These are phyloP conservation scores for Parietichytrium sp. DNA, from an alignment of 108 stramenopile genomes.

Conservation along the genomic window DNA sequence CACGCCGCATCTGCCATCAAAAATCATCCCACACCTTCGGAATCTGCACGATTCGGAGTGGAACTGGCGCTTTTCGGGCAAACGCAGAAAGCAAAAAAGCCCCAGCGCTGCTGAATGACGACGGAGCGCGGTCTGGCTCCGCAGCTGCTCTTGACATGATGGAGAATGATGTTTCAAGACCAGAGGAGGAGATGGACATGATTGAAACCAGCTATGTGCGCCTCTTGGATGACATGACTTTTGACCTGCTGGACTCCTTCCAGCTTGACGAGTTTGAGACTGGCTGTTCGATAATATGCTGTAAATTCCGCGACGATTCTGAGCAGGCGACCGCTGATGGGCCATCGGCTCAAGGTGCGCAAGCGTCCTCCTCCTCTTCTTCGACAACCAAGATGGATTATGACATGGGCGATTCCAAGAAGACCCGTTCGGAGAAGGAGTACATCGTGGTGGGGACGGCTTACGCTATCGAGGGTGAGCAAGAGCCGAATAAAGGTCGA, in stretches of 20 bases:
- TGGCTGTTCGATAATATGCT: not conserved
- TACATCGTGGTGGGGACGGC: conserved; percentile 87
- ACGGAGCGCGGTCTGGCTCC: not conserved
- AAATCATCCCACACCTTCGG: conserved; percentile 43
- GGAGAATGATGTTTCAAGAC: not conserved
- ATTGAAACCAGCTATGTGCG: conserved; percentile 41
- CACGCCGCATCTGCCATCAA: conserved; percentile 80
- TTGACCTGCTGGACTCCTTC: conserved; percentile 32
- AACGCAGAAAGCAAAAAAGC: not conserved
- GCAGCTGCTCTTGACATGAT: not conserved
- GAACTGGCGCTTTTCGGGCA: not conserved
- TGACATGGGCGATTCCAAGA: not conserved
- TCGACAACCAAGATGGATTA: not conserved
- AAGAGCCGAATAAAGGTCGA: conserved; percentile 84
- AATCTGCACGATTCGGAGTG: conserved; percentile 26
- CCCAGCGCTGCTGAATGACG: too few relatives aligned
- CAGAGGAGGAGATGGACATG: not conserved
- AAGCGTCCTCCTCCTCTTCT: not conserved
- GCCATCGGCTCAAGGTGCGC: not conserved
- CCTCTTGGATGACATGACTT: conserved; percentile 40
- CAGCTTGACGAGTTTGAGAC: conserved; percentile 42
- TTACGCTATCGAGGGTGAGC: conserved; percentile 80
- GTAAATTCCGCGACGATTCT: not conserved
- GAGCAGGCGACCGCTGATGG: not conserved
- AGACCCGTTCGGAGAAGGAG: conserved; percentile 33